These are phyloP conservation scores for Didymella sp. DNA, from an alignment of 2,329 filamentous ascomycete species.

Conservation along the genomic window DNA sequence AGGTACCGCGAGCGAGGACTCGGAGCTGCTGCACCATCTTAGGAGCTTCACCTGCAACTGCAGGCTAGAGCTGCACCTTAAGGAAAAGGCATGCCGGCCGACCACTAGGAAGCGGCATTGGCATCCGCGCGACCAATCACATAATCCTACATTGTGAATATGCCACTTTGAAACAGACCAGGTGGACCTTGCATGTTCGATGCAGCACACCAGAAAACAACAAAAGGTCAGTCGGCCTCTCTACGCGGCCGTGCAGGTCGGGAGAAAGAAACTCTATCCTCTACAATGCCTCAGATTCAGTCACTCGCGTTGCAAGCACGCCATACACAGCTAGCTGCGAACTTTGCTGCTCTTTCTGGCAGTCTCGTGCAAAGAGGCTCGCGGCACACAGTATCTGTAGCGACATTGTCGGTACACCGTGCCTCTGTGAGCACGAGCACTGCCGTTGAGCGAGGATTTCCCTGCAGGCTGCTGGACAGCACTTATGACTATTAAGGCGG, in stretches of 20 bases:
- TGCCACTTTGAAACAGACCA: constrained; percentile 18
- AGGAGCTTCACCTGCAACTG: constrained; percentile 26
- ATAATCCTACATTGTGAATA: constrained; percentile 22
- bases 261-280: constrained; percentile 23
- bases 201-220: constrained; percentile 20
- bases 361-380: constrained; percentile 17
- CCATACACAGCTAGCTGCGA: constrained; percentile 10
- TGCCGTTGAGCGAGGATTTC: constrained; percentile 17
- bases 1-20: constrained; percentile 14
- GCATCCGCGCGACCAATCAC: constrained; percentile 38
- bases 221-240: constrained; percentile 3
- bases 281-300: constrained; percentile 10
- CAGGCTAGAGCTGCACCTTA: constrained; percentile 17
- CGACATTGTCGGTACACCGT: constrained; percentile 9
- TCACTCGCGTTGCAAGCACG: constrained; percentile 9
- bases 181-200: constrained; percentile 20
- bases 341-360: constrained; percentile 16
- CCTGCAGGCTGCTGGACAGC: constrained; percentile 23
- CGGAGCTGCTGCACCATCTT: constrained; percentile 21
- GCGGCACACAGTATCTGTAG: constrained; percentile 12
- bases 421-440: constrained; percentile 19
- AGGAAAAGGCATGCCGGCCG: constrained; percentile 8
- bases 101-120: constrained; percentile 29
- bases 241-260: constrained; percentile 10
- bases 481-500: constrained; percentile 13